Base-by-base conservation (phyloP, 2,329 filamentous ascomycete genomes). In the Fusarium floridanum region DNA sequence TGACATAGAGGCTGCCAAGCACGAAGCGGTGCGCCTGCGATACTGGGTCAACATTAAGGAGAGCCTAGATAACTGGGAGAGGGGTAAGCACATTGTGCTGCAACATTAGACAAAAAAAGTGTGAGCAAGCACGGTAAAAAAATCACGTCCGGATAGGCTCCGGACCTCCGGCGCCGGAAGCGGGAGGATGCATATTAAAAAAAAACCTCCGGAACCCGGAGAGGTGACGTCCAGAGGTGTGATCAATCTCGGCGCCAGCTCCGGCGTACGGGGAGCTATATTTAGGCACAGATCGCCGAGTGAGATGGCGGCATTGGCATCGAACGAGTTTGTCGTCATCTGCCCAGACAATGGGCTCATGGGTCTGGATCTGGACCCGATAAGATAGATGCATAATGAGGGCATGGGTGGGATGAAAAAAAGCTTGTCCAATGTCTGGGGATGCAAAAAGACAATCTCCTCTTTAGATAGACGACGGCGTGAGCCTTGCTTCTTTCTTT, bases 41-140 rank as follows among this genome's bases (percentile, higher is more conserved):
- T 98, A 98, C 85, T 98, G 96, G 96, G 89, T 93, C 66, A 98
- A 95, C 83, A 92, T 98, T 71, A 89, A 91, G 72, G 93, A 97
- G 82, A 93, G 91, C 56, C 85, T 98, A 79, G 87, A 93, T 80
- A 90, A 92, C 72, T 98, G 96, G 95, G 95, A 98, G 86, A 90
- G 87, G 78, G 95, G 95, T 6, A 92, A 91, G 85, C 85, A 84
- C 8, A 81, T 88, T 64, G 86, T 90, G 53, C 76, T 91, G 75
- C 82, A 88, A 79, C 90, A 91, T 64, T 85, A 72, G 71, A 53
- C 27, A 34, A 36, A 20, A 20, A 20, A 22, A 48, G 14, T 17
- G 9, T 27, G 32, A 34, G 17, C n/a, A 22, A 37, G 39, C 6
- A 14, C 34, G 34, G 27, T 11, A 45, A 37, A 32, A 5, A 29